Base-by-base conservation (phyloP, 768 basidiomycete genomes). In the Phanerochaete sordida region DNA sequence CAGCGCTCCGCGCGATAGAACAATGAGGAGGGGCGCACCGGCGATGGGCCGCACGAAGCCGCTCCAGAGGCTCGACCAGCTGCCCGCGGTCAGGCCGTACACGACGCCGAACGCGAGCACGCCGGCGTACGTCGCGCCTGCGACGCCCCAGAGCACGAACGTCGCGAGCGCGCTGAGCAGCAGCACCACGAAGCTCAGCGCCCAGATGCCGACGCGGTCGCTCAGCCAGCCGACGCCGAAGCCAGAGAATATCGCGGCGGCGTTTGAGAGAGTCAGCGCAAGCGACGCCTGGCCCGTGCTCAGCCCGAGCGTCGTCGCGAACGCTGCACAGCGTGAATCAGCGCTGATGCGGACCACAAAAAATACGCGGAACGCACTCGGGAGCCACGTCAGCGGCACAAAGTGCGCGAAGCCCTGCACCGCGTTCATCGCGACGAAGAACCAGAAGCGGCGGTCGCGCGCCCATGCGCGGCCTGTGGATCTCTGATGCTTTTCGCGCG, bases 141-240 rank as follows among this genome's bases (percentile, higher is more conserved):
- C 30, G 4, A 68, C 58, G 24, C 73, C 73, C 73, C 72, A 74
- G 11, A 73, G 52, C n/a, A 72, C 59, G 61, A 74, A 72, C 0
- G 71, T 69, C 27, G 61, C 58, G 13, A 72, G 44, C 63, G 66
- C 23, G 56, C n/a, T 43, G 11, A 43, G 39, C 39, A 19, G 11
- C 39, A 43, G 19, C 39, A 43, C 11, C 19, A 4, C 8, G 62
- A 68, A 26, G 44, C 67, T 62, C 49, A 65, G 48, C n/a, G 43
- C 26, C 68, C 65, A 66, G 16, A 68, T 64, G 28, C 58, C 50
- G 30, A 66, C 54, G 13, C 35, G 53, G 51, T 68, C 68, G 15
- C 64, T 59, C 7, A 69, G 50, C 24, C 35, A 30, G 12, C 68
- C 68, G 7, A 66, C 43, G 24, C 33, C 31, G 12, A 64, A 35